phyloP scores from a whole-genome alignment of 305 asterid species.

The Ilex paraguariensis region DNA sequence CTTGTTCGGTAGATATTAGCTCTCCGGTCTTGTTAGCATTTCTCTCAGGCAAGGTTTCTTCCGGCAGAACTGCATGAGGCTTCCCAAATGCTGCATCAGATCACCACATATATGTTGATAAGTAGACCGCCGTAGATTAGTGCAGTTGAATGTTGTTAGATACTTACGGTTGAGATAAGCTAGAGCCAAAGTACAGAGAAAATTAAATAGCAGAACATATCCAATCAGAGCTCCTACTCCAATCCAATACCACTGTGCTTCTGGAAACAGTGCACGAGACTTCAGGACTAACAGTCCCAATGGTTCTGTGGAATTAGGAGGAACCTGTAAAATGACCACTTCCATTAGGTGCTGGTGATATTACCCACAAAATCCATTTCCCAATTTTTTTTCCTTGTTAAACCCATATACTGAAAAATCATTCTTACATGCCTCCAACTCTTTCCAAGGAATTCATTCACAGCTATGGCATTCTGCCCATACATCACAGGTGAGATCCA shows the following conservation, averaged over 20 bases:
- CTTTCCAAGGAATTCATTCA: constrained; percentile 45
- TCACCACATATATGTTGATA: neutral
- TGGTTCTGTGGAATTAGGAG: constrained; percentile 8
- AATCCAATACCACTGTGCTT: constrained; percentile 44
- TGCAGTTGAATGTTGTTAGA: neutral
- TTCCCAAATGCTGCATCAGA: constrained; percentile 34
- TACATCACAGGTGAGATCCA: constrained; percentile 67
- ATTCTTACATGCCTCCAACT: constrained; percentile 42
- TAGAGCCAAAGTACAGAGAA: constrained; percentile 34
- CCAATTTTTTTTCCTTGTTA: neutral
- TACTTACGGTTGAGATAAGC: constrained; percentile 43
- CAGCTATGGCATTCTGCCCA: constrained; percentile 60
- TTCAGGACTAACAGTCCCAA: constrained; percentile 35
- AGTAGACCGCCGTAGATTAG: neutral
- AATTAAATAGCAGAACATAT: constrained; percentile 36
- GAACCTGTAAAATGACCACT: constrained; percentile 7
- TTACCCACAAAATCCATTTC: neutral
- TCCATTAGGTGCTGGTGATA: neutral
- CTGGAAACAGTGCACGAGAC: constrained; percentile 28
- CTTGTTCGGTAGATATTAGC: no score
- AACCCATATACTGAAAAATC: neutral
- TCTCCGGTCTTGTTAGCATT: constrained; percentile 3
- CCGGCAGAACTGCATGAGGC: constrained; percentile 27
- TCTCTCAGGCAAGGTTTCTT: constrained; percentile 21
- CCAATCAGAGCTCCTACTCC: constrained; percentile 46